phyloP scores from a whole-genome alignment of 2,329 filamentous ascomycete genomes.

The Botrytis medusae region DNA sequence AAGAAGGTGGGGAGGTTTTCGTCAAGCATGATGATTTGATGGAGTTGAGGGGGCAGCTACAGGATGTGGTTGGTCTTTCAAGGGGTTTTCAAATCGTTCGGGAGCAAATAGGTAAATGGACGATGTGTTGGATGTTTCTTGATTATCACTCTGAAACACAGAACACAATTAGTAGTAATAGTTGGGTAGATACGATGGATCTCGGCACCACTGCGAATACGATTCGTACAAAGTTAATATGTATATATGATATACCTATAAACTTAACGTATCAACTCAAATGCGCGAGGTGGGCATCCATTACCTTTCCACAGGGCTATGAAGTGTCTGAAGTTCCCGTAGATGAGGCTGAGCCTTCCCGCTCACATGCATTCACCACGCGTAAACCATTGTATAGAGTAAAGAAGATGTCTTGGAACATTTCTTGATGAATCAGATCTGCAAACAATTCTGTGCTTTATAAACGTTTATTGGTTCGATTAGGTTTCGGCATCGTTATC shows the following conservation, averaged over 20 bases:
- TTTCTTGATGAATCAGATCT: conserved; percentile 4
- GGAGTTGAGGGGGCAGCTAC: neutral
- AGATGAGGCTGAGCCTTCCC: conserved; percentile 18
- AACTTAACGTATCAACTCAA: neutral
- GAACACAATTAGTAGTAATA: neutral
- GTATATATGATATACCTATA: neutral
- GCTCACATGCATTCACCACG: conserved; percentile 11
- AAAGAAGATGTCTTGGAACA: neutral
- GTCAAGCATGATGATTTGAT: conserved; percentile 68
- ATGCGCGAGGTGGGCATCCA: conserved; percentile 8
- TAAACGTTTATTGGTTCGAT: conserved; percentile 3
- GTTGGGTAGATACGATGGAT: neutral
- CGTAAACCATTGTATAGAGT: neutral
- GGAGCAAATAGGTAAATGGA: neutral
- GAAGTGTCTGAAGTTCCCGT: neutral
- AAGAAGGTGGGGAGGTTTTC: conserved; percentile 82
- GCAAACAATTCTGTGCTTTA: neutral
- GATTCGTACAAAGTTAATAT: neutral
- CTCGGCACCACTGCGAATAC: neutral
- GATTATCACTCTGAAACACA: conserved; percentile 4
- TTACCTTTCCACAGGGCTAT: neutral
- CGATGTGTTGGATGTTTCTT: neutral
- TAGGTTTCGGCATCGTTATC: neutral
- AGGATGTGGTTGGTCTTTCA: neutral
- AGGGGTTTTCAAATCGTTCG: neutral